phyloP scores from a whole-genome alignment of 805 yeast genomes.

The Hanseniaspora lindneri region DNA sequence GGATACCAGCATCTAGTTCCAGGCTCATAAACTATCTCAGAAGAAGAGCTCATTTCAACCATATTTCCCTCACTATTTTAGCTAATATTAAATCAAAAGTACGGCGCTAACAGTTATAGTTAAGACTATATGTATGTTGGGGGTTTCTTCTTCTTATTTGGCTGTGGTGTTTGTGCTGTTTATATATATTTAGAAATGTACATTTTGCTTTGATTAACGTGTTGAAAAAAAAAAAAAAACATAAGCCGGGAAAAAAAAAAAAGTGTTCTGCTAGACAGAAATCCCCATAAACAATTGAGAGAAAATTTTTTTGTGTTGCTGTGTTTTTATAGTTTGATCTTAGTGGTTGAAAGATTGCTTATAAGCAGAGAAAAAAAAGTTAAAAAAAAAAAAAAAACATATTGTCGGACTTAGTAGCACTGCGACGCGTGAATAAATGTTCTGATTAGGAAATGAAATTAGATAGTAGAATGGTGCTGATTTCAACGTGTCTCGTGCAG shows the following conservation, averaged over 20 bases:
- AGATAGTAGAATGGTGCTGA: no score
- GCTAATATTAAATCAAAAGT: no score
- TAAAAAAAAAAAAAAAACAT: no score
- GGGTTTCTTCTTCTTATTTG: neutral
- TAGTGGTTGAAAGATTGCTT: no score
- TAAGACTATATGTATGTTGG: neutral
- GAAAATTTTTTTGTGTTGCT: neutral
- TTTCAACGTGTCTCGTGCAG: no score
- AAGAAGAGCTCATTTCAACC: slow-evolving; percentile 20
- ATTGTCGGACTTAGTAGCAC: neutral
- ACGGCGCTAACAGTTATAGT: no score
- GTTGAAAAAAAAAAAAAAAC: neutral
- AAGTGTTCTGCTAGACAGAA: no score
- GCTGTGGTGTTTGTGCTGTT: no score
- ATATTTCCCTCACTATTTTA: no score
- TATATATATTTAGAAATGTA: neutral
- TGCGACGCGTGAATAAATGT: neutral
- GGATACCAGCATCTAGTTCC: slow-evolving; percentile 73
- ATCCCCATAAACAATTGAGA: neutral
- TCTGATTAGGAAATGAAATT: neutral
- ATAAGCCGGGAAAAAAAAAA: no score
- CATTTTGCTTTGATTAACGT: neutral
- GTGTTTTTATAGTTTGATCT: neutral
- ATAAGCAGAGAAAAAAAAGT: no score
- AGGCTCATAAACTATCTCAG: slow-evolving; percentile 30